Evolutionary conservation across 768 basidiomycete genomes (phyloP).

Genomic region (Suillus brevipes): DNA sequence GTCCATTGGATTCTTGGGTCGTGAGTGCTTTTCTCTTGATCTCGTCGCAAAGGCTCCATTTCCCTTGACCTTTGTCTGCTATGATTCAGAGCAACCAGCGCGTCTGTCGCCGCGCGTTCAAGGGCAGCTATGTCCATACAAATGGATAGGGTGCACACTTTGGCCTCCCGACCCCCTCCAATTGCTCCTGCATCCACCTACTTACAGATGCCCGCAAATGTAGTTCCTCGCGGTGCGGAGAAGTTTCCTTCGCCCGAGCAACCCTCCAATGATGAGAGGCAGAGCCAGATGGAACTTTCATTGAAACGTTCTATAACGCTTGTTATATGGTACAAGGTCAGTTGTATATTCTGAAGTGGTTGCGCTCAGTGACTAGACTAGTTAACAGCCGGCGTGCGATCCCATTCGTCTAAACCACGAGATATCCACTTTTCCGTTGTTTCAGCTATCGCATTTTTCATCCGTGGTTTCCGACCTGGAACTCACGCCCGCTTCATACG

Average conservation of each 20-base stretch:
- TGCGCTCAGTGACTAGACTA: slow-evolving; percentile 11
- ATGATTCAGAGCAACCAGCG: slow-evolving; percentile 3
- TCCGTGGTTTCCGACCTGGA: slow-evolving; percentile 56
- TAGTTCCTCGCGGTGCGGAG: not conserved
- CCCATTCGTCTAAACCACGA: slow-evolving; percentile 59
- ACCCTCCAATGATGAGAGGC: slow-evolving; percentile 22
- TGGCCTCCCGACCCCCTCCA: slow-evolving; percentile 16
- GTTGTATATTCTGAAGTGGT: slow-evolving; percentile 8
- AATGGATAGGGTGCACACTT: slow-evolving; percentile 28
- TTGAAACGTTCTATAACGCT: slow-evolving; percentile 59
- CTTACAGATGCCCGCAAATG: slow-evolving; percentile 16
- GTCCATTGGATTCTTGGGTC: slow-evolving; percentile 4
- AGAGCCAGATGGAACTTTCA: slow-evolving; percentile 37
- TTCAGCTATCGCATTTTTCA: slow-evolving; percentile 55
- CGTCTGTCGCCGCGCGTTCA: not conserved
- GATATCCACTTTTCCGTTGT: slow-evolving; percentile 64
- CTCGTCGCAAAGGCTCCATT: not conserved
- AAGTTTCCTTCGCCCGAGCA: slow-evolving; percentile 18
- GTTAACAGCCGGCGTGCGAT: slow-evolving; percentile 46
- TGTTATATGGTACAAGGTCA: slow-evolving; percentile 70
- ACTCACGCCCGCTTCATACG: slow-evolving; percentile 49
- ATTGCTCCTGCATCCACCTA: slow-evolving; percentile 10
- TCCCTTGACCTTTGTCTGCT: slow-evolving; percentile 2
- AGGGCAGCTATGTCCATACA: slow-evolving; percentile 23
- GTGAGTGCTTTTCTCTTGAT: not conserved